Percentiles rank a stretch among this genome's conserved stretches.
Evolutionary conservation across 164 flowering plant genomes (phyloP).

Genomic region (Vitis labrusca): DNA sequence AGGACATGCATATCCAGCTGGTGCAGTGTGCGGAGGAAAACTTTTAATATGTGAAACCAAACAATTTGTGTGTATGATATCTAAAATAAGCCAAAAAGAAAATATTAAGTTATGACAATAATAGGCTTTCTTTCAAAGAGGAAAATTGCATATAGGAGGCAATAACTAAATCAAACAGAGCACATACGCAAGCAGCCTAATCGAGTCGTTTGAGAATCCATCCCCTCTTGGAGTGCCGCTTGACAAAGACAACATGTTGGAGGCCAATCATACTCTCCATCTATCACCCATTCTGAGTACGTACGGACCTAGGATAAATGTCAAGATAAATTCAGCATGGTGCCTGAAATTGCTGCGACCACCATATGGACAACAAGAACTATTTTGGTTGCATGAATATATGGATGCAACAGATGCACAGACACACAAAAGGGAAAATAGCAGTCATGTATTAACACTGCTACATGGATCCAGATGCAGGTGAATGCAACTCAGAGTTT

Average conservation of each 20-base stretch:
- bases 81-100: constrained; percentile 35
- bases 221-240: constrained; percentile 60
- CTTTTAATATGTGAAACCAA: constrained; percentile 85
- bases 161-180: constrained; percentile 9
- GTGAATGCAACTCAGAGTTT: too few relatives aligned
- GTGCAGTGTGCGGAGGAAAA: constrained; percentile 91
- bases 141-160: neutral
- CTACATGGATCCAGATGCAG: too few relatives aligned
- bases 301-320: constrained; percentile 64
- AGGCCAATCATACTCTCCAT: constrained; percentile 99
- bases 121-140: neutral
- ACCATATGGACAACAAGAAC: neutral
- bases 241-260: constrained; percentile 81
- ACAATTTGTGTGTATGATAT: constrained; percentile 88
- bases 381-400: neutral
- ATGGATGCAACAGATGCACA: neutral
- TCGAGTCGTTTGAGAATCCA: constrained; percentile 70
- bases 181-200: constrained; percentile 98
- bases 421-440: neutral
- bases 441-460: too few relatives aligned
- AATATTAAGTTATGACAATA: constrained; percentile 5
- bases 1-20: constrained; percentile 95
- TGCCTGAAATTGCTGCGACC: neutral
- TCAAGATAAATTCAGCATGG: constrained; percentile 16
- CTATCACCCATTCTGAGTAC: constrained; percentile 99